Conservation (phyloP, 768 basidiomycete genomes). For the Lenzites betulinus region DNA sequence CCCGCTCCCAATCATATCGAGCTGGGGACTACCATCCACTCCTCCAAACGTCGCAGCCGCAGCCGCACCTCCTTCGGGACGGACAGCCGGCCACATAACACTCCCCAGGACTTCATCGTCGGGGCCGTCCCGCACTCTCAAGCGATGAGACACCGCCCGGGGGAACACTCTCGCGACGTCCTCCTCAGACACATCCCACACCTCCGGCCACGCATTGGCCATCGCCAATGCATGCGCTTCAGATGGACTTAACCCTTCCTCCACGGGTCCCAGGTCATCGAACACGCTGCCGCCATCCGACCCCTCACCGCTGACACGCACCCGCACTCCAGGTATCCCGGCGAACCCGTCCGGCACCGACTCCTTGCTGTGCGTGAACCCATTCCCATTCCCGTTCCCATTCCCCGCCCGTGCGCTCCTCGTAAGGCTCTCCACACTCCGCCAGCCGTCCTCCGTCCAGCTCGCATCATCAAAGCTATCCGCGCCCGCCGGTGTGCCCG, state of each 20-base stretch:
- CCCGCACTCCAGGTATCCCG: background rate
- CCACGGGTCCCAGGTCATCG: background rate
- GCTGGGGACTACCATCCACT: slow-evolving; percentile 1
- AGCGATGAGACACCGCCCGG: slow-evolving; percentile 71
- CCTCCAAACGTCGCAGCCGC: slow-evolving; percentile 12
- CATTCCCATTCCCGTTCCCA: background rate
- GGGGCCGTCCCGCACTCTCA: slow-evolving; percentile 69
- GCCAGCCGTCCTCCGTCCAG: slow-evolving; percentile 17
- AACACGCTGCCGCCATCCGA: background rate
- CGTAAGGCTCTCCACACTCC: slow-evolving; percentile 22
- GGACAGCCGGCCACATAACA: slow-evolving; percentile 56
- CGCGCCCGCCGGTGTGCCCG: background rate
- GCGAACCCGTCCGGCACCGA: background rate
- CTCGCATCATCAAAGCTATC: slow-evolving; percentile 6
- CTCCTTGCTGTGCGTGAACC: background rate
- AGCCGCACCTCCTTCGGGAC: slow-evolving; percentile 11
- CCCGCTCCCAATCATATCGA: background rate
- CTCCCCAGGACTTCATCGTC: slow-evolving; percentile 71
- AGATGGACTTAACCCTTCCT: background rate
- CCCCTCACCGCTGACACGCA: slow-evolving; percentile 4
- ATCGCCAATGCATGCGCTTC: slow-evolving; percentile 18
- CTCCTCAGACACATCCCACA: slow-evolving; percentile 65
- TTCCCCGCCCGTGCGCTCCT: slow-evolving; percentile 3
- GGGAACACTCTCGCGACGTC: slow-evolving; percentile 77
- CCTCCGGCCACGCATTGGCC: slow-evolving; percentile 27